Evolutionary conservation across 2,329 filamentous ascomycete genomes (phyloP), one percentile per base, ranked within the genome.

Genomic region (Stachybotrys chartarum): DNA sequence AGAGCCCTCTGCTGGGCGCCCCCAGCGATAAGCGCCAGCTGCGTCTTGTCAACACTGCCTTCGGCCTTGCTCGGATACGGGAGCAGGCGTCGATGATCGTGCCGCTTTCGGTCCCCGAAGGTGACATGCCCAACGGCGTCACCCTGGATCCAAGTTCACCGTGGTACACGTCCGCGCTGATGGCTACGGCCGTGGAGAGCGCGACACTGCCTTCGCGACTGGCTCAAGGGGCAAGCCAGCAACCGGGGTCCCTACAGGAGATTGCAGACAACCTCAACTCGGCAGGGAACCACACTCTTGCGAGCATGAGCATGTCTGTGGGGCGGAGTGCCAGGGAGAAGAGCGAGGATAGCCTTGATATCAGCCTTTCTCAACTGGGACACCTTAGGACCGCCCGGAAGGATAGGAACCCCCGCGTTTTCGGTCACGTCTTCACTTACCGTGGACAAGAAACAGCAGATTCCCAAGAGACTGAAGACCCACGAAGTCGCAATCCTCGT

Each of bases 131-230:
- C 1, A 84, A 83, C 59, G 14, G 8, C 14, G 68, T 92, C 6
- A 71, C 71, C 3, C 60, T 94, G 14, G 82, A 92, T 62, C 61
- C 70, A 10, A 70, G 73, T 7, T 94, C 89, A 0, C 74, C 79
- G 55, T 99, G 94, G 94, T 85, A 95, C 63, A 82, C 83, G 4
- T 87, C 90, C 12, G 92, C 88, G 2, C 72, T 97, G 14, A 79
- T 96, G 58, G 83, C 85, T 14, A 79, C 88, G 1, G 89, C 88
- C 1, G 68, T 96, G 12, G 94, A 97, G 69, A 90, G 84, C 30
- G 82, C 87, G 39, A 90, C 87, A 1, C 72, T 97, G 14, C 88
- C 90, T 7, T 86, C 90, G 1, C 82, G 93, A 3, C 72, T 96
- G 32, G 79, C 78, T 32, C 70, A 77, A 11, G 69, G 69, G 5